Percentiles rank a stretch among this genome's conserved stretches.
phyloP scores from a whole-genome alignment of 768 basidiomycete species.

The Paxillus involutus region DNA sequence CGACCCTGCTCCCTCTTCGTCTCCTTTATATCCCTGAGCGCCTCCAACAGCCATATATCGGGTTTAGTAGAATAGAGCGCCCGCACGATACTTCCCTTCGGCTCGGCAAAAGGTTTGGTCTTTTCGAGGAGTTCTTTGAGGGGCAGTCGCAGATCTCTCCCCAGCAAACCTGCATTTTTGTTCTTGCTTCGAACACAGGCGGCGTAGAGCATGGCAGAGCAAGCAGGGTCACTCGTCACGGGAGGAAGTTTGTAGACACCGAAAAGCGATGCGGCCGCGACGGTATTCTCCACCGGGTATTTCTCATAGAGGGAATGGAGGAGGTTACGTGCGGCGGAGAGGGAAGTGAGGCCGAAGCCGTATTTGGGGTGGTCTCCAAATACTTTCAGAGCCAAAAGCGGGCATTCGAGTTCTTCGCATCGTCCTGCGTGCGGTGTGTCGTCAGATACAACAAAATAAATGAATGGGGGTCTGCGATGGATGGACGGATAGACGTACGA shows the following conservation, averaged over 20 bases:
- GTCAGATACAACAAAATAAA: neutral
- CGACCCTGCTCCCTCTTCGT: slow-evolving; percentile 30
- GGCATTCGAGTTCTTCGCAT: slow-evolving; percentile 56
- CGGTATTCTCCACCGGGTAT: slow-evolving; percentile 46
- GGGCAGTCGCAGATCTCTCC: slow-evolving; percentile 40
- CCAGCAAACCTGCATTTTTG: slow-evolving; percentile 39
- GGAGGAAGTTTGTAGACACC: slow-evolving; percentile 53
- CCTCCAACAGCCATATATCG: slow-evolving; percentile 37
- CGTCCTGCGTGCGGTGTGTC: slow-evolving; percentile 43
- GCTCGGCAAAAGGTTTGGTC: slow-evolving; percentile 16
- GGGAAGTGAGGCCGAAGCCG: slow-evolving; percentile 47
- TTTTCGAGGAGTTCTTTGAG: slow-evolving; percentile 34
- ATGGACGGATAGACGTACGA: slow-evolving; percentile 25
- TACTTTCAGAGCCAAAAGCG: slow-evolving; percentile 55
- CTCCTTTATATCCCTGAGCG: slow-evolving; percentile 36
- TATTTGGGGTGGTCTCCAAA: slow-evolving; percentile 66
- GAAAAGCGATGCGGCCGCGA: slow-evolving; percentile 55
- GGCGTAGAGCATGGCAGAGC: slow-evolving; percentile 54
- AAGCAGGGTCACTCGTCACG: slow-evolving; percentile 53
- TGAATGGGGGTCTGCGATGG: too few species aligned
- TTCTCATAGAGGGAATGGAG: slow-evolving; percentile 53
- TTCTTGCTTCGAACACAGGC: slow-evolving; percentile 52
- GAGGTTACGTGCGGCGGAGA: slow-evolving; percentile 53
- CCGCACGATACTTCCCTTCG: slow-evolving; percentile 16
- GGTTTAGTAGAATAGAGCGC: slow-evolving; percentile 33